Conservation (phyloP, 2,329 filamentous ascomycete genomes). For the Aspergillus intermedius region DNA sequence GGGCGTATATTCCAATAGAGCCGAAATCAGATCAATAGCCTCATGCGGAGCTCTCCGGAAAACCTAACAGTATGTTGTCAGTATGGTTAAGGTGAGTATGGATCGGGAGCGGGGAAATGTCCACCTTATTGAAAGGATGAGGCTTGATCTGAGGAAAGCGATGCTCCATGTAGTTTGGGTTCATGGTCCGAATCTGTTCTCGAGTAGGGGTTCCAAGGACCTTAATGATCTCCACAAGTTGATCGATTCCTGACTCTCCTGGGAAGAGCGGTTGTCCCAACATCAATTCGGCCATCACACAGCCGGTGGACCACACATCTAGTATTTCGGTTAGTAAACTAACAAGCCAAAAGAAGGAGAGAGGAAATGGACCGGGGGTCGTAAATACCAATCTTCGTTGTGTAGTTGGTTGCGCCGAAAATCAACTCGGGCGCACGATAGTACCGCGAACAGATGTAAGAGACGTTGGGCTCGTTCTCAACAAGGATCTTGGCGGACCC, state of each 20-base stretch:
- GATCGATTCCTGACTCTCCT: slow-evolving; percentile 96
- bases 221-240: slow-evolving; percentile 99
- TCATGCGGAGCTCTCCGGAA: slow-evolving; percentile 93
- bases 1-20: slow-evolving; percentile 91
- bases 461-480: slow-evolving; percentile 98
- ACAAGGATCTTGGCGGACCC: slow-evolving; percentile 98
- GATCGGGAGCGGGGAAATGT: background rate
- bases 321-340: slow-evolving; percentile 8
- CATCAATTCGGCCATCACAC: slow-evolving; percentile 99
- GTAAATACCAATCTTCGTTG: slow-evolving; percentile 91
- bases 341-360: background rate
- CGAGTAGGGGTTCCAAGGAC: slow-evolving; percentile 92
- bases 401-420: slow-evolving; percentile 98
- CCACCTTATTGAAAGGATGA: slow-evolving; percentile 90
- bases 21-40: slow-evolving; percentile 91
- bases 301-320: slow-evolving; percentile 99
- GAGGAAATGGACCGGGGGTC: background rate
- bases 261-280: slow-evolving; percentile 96
- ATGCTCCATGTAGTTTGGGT: slow-evolving; percentile 99
- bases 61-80: slow-evolving; percentile 49
- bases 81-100: slow-evolving; percentile 3
- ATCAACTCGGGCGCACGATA: slow-evolving; percentile 97
- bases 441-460: slow-evolving; percentile 98
- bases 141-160: slow-evolving; percentile 99
- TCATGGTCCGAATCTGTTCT: slow-evolving; percentile 99